Evolutionary conservation across 2,329 filamentous ascomycete species (phyloP), one percentile per base, ranked within the genome.

Genomic region (Neocucurbitaria cava): DNA sequence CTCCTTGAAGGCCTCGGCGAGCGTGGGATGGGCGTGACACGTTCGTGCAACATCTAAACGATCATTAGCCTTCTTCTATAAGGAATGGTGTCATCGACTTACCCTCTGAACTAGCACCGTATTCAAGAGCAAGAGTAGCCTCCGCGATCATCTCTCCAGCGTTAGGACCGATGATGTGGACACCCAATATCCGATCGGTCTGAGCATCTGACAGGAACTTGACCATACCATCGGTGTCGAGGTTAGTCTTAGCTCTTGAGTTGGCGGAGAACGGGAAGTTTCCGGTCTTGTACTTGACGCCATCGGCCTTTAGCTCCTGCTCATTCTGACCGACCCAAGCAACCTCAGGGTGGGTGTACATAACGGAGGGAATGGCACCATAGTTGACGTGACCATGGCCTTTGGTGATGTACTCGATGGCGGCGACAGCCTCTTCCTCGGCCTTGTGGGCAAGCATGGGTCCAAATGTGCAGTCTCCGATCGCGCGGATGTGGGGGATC

Each of bases 91-190:
- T 39, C 6, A 17, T 20, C 43, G 18, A 96, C 91, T 78, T 97
- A 95, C 71, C 71, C 82, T 99, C 95, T 70, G 88, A 93, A 63
- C 90, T 95, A 26, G 95, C 95, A 63, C 95, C 95, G 74, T 99
- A 99, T 82, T 99, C 95, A 46, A 99, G 83, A 52, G 95, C 95
- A 72, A 99, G 83, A 11, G 93, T 95, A 63, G 90, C 95, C 82
- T 99, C 95, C 2, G 95, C 95, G 81, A 99, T 97, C 95, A 99
- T 98, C 85, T 99, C 95, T 72, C 95, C 95, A 39, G 95, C 95
- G 77, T 95, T 95, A 69, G 95, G 85, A 56, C 95, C 95, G 69
- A 99, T 89, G 78, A 99, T 98, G 84, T 99, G 95, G 62, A 96
- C 89, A 65, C 95, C 95, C 60, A 99, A 84, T 66, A 99, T 89